Evolutionary conservation across 345 rosid genomes (phyloP), one percentile per base, ranked within the genome.

Genomic region (Turnera subulata): DNA sequence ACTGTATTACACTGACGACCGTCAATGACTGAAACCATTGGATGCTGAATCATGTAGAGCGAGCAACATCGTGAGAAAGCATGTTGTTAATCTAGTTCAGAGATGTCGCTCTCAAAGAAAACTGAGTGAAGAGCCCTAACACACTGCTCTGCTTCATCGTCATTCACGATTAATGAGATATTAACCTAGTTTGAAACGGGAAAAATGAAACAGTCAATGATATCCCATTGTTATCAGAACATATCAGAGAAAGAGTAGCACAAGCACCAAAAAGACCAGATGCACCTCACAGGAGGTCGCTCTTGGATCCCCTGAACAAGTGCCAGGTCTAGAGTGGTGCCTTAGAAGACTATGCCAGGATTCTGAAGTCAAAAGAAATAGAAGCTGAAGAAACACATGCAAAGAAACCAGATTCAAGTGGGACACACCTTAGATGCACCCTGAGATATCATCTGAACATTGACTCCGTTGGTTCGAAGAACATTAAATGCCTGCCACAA

Each of bases 371-470:
- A n/a, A n/a, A n/a, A n/a, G n/a, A n/a, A n/a, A n/a, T n/a, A n/a
- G n/a, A n/a, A n/a, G n/a, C n/a, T 44, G 11, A 57, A 16, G n/a
- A 45, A 24, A 33, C 7, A 38, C 52, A 43, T n/a, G n/a, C n/a
- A 40, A 50, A 46, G 35, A 55, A 46, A 35, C 11, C 17, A 46
- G 56, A 37, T 43, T 29, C 50, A n/a, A 20, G 32, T 29, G 33
- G 46, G 29, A 39, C 1, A 55, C 56, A 93, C 99, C 97, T 94
- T 94, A n/a, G 99, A 94, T 59, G 99, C 97, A 42, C 99, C 97
- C 80, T 94, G 96, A 59, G 97, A 94, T 74, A 90, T 94, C 99
- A 94, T 90, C 76, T 94, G 99, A 65, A 94, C 99, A 69, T 90
- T 94, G 47, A 90, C 88, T 52, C 96, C 92, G 49, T 80, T 83